Conservation (phyloP, 2,329 filamentous ascomycete species). For the Aspergillus terreus region DNA sequence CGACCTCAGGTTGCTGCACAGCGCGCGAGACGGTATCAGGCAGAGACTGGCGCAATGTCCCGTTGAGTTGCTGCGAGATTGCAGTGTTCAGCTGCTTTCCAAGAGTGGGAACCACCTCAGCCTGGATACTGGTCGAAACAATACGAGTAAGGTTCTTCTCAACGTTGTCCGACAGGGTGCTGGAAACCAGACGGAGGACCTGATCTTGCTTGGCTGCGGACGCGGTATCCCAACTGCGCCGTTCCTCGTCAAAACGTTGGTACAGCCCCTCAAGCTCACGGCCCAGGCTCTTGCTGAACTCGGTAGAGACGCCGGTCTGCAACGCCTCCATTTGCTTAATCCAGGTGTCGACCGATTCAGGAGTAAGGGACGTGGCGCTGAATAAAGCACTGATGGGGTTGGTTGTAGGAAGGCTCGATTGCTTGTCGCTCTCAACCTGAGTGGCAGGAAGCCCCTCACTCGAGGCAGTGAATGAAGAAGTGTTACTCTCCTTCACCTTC, state of each 20-base stretch:
- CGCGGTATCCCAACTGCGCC: conserved; percentile 60
- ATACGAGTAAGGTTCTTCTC: conserved; percentile 74
- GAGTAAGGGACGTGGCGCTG: no score
- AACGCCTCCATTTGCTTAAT: conserved; percentile 59
- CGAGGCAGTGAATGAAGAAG: conserved; percentile 14
- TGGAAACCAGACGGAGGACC: conserved; percentile 64
- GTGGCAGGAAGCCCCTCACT: conserved; percentile 8
- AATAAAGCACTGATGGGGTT: neutral
- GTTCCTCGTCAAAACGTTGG: conserved; percentile 65
- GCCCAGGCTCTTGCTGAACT: conserved; percentile 46
- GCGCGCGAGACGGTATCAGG: conserved; percentile 65
- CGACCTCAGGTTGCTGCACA: conserved; percentile 69
- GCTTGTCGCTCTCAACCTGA: conserved; percentile 8
- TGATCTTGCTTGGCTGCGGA: conserved; percentile 65
- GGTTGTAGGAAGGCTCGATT: conserved; percentile 5
- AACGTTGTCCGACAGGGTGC: conserved; percentile 66
- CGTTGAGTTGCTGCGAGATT: conserved; percentile 64
- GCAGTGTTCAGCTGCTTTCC: conserved; percentile 67
- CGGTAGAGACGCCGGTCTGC: conserved; percentile 44
- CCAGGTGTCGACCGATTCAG: conserved; percentile 55
- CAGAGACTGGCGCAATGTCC: conserved; percentile 63
- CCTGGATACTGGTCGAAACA: conserved; percentile 70
- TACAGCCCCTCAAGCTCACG: conserved; percentile 56
- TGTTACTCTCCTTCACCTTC: conserved; percentile 41
- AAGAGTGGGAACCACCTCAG: conserved; percentile 71